A percentile compares a stretch with the other conserved stretches of the same genome.
Evolutionary conservation across 2,329 filamentous ascomycete genomes (phyloP).

Genomic region (Aspergillus sp.): DNA sequence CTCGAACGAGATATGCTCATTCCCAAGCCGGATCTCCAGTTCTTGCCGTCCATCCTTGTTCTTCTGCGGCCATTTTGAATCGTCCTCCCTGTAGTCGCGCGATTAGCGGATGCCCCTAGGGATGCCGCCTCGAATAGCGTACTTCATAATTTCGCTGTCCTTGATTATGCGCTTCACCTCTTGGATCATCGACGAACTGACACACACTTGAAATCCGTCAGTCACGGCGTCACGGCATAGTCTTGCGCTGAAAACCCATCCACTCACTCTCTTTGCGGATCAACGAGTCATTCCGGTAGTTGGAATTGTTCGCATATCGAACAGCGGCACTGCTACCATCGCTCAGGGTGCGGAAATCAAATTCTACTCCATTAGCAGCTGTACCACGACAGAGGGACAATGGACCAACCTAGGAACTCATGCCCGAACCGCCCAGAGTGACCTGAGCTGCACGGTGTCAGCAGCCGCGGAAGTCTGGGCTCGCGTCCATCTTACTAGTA

Average conservation of each 20-base stretch:
- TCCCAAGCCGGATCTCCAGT: constrained; percentile 85
- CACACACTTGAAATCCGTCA: constrained; percentile 62
- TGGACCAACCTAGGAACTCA: constrained; percentile 75
- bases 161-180: constrained; percentile 98
- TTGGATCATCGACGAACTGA: constrained; percentile 78
- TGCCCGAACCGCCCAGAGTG: constrained; percentile 96
- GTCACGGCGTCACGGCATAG: constrained; percentile 3
- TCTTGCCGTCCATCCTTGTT: constrained; percentile 98
- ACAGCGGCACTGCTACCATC: constrained; percentile 90
- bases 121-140: constrained; percentile 19
- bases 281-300: constrained; percentile 96
- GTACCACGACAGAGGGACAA: constrained; percentile 6
- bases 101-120: constrained; percentile 8
- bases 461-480: constrained; percentile 32
- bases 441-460: constrained; percentile 62
- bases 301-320: constrained; percentile 98
- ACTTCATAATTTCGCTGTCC: constrained; percentile 96
- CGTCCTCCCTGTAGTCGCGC: constrained; percentile 66
- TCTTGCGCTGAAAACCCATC: constrained; percentile 1
- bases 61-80: constrained; percentile 97
- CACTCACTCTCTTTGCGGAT: constrained; percentile 97
- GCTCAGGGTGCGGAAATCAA: constrained; percentile 86
- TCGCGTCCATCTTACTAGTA: constrained; percentile 67
- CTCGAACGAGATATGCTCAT: constrained; percentile 97
- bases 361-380: constrained; percentile 53